Evolutionary conservation across 306 rosid genomes (phyloP).

Genomic region (Trifolium pratense): DNA sequence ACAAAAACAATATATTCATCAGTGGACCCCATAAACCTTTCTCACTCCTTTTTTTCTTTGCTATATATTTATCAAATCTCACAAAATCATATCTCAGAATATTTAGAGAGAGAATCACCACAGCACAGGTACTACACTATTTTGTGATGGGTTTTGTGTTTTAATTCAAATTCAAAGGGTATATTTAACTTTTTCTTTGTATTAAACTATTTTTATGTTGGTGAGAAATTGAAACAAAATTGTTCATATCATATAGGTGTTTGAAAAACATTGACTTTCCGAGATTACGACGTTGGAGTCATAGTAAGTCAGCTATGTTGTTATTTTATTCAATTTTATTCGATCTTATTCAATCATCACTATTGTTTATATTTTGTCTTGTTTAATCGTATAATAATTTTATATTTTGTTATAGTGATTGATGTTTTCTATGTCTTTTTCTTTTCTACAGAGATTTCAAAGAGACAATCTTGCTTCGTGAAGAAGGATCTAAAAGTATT

Average conservation of each 20-base stretch:
- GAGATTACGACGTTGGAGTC: background rate
- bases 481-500: background rate
- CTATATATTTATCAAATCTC: conserved; percentile 14
- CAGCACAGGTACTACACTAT: background rate
- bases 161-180: conserved; percentile 22
- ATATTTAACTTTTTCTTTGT: background rate
- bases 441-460: conserved; percentile 69
- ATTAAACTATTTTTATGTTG: background rate
- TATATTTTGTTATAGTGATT: background rate
- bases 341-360: background rate
- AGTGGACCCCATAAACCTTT: conserved; percentile 49
- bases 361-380: background rate
- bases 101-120: conserved; percentile 11
- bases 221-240: background rate
- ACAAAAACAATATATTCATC: too few relatives aligned
- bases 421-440: conserved; percentile 45
- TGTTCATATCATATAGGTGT: too few relatives aligned
- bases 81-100: background rate
- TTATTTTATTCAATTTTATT: background rate
- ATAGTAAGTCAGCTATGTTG: conserved; percentile 44
- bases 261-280: conserved; percentile 43
- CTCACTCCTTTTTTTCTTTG: background rate
- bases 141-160: conserved; percentile 19
- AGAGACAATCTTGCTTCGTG: conserved; percentile 26
- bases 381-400: too few relatives aligned